A percentile compares a stretch with the other conserved stretches of the same genome.
Evolutionary conservation across 768 basidiomycete genomes (phyloP).

Genomic region (Termitomyces sp.): DNA sequence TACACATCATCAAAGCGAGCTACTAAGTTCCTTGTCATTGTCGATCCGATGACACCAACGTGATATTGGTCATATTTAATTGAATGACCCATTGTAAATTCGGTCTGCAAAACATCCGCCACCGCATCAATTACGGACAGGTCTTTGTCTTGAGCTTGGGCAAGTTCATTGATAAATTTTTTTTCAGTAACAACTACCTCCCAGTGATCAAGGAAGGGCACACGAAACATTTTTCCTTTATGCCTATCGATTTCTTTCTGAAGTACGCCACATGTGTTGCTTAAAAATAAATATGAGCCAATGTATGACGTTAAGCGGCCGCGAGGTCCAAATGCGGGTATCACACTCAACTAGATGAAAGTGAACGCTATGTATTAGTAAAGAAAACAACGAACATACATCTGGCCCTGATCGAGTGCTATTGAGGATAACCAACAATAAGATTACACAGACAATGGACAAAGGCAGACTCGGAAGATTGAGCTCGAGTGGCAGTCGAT

Average conservation of each 20-base stretch:
- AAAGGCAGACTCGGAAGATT: background rate
- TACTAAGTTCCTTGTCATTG: constrained; percentile 6
- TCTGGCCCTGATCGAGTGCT: background rate
- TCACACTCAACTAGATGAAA: background rate
- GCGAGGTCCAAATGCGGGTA: constrained; percentile 3
- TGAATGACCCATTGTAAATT: constrained; percentile 6
- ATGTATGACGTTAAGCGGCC: constrained; percentile 7
- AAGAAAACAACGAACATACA: background rate
- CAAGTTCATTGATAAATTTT: constrained; percentile 1
- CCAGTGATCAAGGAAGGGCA: constrained; percentile 8
- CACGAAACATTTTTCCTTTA: constrained; percentile 3
- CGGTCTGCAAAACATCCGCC: constrained; percentile 3
- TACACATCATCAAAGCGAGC: constrained; percentile 6
- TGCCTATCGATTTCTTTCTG: background rate
- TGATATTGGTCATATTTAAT: constrained; percentile 7
- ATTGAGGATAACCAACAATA: background rate
- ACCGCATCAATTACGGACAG: background rate
- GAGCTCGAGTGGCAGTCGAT: too few relatives aligned
- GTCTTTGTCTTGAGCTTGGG: constrained; percentile 2
- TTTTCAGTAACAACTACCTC: constrained; percentile 2
- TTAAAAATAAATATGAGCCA: constrained; percentile 1
- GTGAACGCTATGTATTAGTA: background rate
- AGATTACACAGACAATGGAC: background rate
- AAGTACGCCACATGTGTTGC: constrained; percentile 1
- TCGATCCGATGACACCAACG: constrained; percentile 1